phyloP scores from a whole-genome alignment of 805 yeast species.

The Kodamaea neixiangensis region DNA sequence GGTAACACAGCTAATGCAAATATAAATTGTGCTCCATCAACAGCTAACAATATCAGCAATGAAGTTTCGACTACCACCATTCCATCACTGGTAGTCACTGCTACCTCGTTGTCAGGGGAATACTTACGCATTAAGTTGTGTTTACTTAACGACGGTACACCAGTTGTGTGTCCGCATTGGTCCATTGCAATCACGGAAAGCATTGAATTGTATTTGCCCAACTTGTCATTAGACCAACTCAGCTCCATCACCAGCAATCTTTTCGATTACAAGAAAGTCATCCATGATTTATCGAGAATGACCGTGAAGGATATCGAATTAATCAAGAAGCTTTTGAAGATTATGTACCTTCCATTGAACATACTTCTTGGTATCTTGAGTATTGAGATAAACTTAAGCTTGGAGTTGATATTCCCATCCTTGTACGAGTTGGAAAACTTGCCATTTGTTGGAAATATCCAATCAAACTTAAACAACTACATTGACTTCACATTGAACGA shows the following conservation, averaged over 20 bases:
- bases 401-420: conserved; percentile 80
- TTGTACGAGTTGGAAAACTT: conserved; percentile 38
- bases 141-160: conserved; percentile 78
- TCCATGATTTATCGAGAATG: conserved; percentile 41
- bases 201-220: conserved; percentile 61
- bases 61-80: conserved; percentile 16
- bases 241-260: conserved; percentile 39
- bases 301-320: conserved; percentile 35
- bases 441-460: conserved; percentile 42
- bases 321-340: conserved; percentile 46
- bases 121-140: conserved; percentile 72
- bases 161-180: conserved; percentile 76
- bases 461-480: conserved; percentile 64
- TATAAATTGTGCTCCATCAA: background rate
- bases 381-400: conserved; percentile 61
- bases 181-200: conserved; percentile 51
- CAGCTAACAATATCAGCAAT: conserved; percentile 7
- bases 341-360: conserved; percentile 60
- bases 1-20: conserved; percentile 10
- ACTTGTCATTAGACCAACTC: conserved; percentile 52
- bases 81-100: conserved; percentile 75
- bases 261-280: conserved; percentile 42
- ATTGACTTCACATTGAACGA: conserved; percentile 72
- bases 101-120: conserved; percentile 84
- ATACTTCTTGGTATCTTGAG: conserved; percentile 59